Evolutionary conservation across 306 rosid genomes (phyloP), one percentile per base, ranked within the genome.

Genomic region (Castanospermum australe): DNA sequence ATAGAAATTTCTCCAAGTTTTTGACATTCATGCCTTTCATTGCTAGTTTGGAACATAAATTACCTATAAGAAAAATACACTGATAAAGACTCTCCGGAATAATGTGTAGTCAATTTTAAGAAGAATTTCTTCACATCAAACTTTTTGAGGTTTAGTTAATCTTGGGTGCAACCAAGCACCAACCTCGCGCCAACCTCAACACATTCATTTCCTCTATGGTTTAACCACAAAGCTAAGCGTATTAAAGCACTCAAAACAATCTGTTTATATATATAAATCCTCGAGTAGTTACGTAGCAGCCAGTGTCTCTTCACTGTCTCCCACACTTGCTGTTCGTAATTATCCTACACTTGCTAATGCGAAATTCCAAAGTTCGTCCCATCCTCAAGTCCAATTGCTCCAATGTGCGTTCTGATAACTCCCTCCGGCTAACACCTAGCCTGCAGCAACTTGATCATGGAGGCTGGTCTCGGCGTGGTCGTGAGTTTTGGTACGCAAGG

Each of bases 401-500:
- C 8, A 12, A 48, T 20, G 38, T 56, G 22, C 0, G 8, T 48
- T 39, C 73, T 51, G 52, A 44, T 18, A 25, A 47, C 30, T 51
- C 75, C 50, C 68, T 50, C 45, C 70, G 65, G 54, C 18, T 17
- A 50, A 51, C 79, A 50, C 47, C 67, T 10, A 71, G 42, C 36
- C 24, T 71, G 61, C 80, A 71, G 61, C 80, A 71, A 32, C 76
- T 75, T 55, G 72, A 69, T 35, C 51, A 79, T 24, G 84, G 86
- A 73, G 62, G 77, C 4, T 81, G 76, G 20, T 69, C 51, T 30
- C 64, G 30, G 10, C 86, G 80, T 0, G 89, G 85, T 5, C 81
- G 63, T 0, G 89, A 90, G 4, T 88, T 82, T 3, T 83, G 89
- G 86, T 45, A 79, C 14, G 82, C 94, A 6, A 80, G 94, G 28